phyloP scores from a whole-genome alignment of 2,329 filamentous ascomycete genomes.

The Talaromyces sp. region DNA sequence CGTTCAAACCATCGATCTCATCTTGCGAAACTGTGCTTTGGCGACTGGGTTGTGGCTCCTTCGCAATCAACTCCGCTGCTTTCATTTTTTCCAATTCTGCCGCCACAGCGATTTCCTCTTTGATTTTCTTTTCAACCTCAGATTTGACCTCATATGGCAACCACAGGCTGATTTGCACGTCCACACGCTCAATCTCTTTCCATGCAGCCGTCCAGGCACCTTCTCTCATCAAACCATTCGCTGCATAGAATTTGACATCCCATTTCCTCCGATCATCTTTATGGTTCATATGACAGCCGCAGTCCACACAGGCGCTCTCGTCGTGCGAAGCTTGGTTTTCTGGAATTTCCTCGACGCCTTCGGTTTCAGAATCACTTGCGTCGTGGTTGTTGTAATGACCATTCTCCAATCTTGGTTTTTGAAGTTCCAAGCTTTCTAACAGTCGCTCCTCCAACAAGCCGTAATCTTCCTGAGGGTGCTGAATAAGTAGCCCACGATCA shows the following conservation, averaged over 20 bases:
- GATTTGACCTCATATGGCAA: slow-evolving; percentile 52
- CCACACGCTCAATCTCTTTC: slow-evolving; percentile 98
- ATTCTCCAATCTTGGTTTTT: slow-evolving; percentile 53
- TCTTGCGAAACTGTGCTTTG: slow-evolving; percentile 9
- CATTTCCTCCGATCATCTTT: slow-evolving; percentile 51
- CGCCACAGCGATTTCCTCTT: slow-evolving; percentile 34
- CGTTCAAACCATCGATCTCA: slow-evolving; percentile 14
- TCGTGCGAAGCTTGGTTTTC: slow-evolving; percentile 30
- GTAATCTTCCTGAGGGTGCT: slow-evolving; percentile 60
- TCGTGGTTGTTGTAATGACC: slow-evolving; percentile 52
- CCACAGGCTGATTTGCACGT: slow-evolving; percentile 81
- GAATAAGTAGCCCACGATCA: slow-evolving; percentile 58
- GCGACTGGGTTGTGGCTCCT: not conserved
- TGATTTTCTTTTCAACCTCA: slow-evolving; percentile 45
- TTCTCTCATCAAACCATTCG: slow-evolving; percentile 87
- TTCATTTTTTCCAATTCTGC: slow-evolving; percentile 22
- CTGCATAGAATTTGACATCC: slow-evolving; percentile 81
- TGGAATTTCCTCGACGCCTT: slow-evolving; percentile 28
- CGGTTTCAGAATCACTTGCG: slow-evolving; percentile 7
- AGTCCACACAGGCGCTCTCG: slow-evolving; percentile 49
- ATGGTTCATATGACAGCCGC: slow-evolving; percentile 47
- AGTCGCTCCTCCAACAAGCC: slow-evolving; percentile 60
- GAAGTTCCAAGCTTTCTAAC: slow-evolving; percentile 57
- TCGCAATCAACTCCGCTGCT: slow-evolving; percentile 1
- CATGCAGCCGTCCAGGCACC: slow-evolving; percentile 92